Evolutionary conservation across 2,329 filamentous ascomycete species (phyloP).

Genomic region (Coniochaeta sp.): DNA sequence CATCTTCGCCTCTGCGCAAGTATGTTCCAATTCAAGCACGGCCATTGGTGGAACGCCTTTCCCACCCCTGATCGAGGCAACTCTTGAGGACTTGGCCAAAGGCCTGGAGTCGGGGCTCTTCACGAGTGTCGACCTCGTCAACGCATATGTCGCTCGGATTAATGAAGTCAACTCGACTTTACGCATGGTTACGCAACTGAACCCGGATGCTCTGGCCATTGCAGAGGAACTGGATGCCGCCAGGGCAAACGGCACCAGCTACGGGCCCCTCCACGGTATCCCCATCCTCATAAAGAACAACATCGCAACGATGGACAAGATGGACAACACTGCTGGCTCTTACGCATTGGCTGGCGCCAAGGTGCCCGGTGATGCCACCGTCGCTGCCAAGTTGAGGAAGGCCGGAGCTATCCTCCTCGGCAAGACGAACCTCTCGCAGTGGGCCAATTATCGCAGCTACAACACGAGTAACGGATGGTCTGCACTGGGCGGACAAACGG

Average conservation of each 20-base stretch:
- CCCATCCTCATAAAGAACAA: slow-evolving; percentile 62
- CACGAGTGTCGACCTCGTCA: slow-evolving; percentile 27
- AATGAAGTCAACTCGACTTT: slow-evolving; percentile 23
- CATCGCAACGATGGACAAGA: slow-evolving; percentile 53
- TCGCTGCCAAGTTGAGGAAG: slow-evolving; percentile 51
- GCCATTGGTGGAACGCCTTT: slow-evolving; percentile 11
- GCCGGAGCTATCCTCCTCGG: slow-evolving; percentile 59
- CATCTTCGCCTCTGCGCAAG: background rate
- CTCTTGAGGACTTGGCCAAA: slow-evolving; percentile 21
- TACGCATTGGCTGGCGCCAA: slow-evolving; percentile 53
- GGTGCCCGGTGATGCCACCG: slow-evolving; percentile 47
- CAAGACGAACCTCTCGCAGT: slow-evolving; percentile 58
- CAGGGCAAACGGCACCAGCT: slow-evolving; percentile 10
- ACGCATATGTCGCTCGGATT: slow-evolving; percentile 21
- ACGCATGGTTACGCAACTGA: slow-evolving; percentile 25
- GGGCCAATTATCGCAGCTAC: slow-evolving; percentile 52
- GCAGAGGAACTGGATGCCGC: slow-evolving; percentile 26
- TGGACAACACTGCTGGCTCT: slow-evolving; percentile 58
- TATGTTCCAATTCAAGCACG: slow-evolving; percentile 1
- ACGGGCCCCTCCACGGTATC: slow-evolving; percentile 51
- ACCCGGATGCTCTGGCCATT: slow-evolving; percentile 29
- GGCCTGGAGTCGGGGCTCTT: slow-evolving; percentile 23
- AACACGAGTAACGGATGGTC: slow-evolving; percentile 58
- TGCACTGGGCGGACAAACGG: slow-evolving; percentile 52
- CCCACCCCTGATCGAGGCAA: slow-evolving; percentile 24